phyloP scores from a whole-genome alignment of 371 early-diverging fungal genomes.

The Mortierella sp. region DNA sequence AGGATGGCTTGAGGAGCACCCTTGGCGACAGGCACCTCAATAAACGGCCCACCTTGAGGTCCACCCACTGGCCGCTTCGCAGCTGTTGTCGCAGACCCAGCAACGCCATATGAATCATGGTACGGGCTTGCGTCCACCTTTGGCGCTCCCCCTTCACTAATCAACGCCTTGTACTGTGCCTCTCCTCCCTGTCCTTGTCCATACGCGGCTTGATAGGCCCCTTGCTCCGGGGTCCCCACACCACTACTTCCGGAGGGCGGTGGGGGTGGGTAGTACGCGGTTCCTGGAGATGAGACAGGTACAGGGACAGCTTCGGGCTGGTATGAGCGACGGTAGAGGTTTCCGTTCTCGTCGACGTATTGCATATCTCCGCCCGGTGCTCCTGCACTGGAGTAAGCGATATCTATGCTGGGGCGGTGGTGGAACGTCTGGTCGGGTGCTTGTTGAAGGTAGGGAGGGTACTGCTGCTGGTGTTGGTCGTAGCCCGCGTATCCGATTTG shows the following conservation, averaged over 20 bases:
- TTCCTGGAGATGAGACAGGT: neutral
- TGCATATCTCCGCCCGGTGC: neutral
- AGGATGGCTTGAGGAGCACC: constrained; percentile 6
- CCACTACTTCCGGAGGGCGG: neutral
- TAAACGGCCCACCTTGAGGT: neutral
- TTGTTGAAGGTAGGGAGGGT: neutral
- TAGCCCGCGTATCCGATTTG: neutral
- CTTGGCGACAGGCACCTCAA: neutral
- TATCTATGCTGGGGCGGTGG: neutral
- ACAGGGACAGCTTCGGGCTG: neutral
- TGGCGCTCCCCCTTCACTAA: neutral
- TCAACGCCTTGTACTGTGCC: neutral
- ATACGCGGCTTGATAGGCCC: neutral
- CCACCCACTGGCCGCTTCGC: neutral
- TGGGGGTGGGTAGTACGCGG: constrained; percentile 4
- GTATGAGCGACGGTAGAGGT: constrained; percentile 9
- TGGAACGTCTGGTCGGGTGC: neutral
- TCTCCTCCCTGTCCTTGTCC: neutral
- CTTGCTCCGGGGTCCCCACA: neutral
- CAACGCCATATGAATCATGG: neutral
- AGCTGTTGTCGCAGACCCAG: neutral
- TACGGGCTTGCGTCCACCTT: neutral
- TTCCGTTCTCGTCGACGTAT: constrained; percentile 2
- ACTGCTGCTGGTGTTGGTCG: constrained; percentile 4
- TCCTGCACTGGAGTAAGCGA: neutral